Base-by-base conservation (phyloP, 495 filamentous ascomycete genomes). In the Aspergillus avenaceus region DNA sequence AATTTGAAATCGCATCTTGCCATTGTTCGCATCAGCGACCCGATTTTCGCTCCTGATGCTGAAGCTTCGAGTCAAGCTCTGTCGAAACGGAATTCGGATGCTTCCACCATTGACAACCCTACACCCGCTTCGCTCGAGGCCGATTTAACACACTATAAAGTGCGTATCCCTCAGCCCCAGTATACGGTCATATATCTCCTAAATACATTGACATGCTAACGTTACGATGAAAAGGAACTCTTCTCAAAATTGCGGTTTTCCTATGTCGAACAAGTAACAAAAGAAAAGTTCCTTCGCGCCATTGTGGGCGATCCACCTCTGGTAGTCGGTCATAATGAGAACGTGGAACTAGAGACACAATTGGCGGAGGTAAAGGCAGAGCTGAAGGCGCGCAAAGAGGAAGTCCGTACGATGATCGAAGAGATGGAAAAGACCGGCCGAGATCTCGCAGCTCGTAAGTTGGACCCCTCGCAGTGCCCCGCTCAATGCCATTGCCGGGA, bases 211-310 rank as follows among this genome's bases (percentile, higher is more conserved):
- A 16, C 32, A 25, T 24, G 41, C 23, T 40, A 26, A 48, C 12
- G 13, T 22, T 25, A 8, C 25, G 16, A 16, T 13, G 12, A 32
- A 41, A 52, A 85, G 77, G 93, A 97, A 71, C 81, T 97, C 24
- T 97, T 97, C 69, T 86, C 89, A 34, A 97, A 97, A 70, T 80
- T 98, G 23, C 89, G 91, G 62, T 97, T 97, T 74, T 95, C 88
- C 56, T 97, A 80, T 59, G 61, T 72, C 50, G 66, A 72, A 50
- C 72, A 95, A 84, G 95, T 96, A 64, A 95, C 86, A 64, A 96
- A 97, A 76, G 92, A 97, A 56, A 93, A 97, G 67, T 82, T 86
- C 58, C 80, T 96, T 48, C 93, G 95, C 72, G 88, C 90, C 53
- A 96, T 97, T 72, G 89, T 92, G 14, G 87, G 86, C 55, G 90